Conservation (phyloP, 768 basidiomycete genomes). For the Hypholoma sublateritium region DNA sequence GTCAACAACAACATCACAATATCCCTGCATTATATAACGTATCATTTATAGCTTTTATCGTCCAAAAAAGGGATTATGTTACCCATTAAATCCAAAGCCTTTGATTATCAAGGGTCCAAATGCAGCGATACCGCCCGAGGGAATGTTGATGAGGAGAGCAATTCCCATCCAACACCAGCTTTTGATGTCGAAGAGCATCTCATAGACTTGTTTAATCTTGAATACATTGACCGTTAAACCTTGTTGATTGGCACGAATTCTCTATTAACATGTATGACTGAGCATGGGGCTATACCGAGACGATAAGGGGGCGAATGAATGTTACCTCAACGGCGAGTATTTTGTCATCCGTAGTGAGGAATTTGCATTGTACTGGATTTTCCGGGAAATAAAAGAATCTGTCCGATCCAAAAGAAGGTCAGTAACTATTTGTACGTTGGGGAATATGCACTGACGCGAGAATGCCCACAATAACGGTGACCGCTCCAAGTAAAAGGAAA, state of each 20-base stretch:
- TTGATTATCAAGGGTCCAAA: constrained; percentile 32
- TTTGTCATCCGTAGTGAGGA: constrained; percentile 29
- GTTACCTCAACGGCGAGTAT: constrained; percentile 30
- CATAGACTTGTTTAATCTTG: constrained; percentile 28
- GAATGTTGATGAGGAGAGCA: constrained; percentile 22
- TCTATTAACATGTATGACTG: constrained; percentile 10
- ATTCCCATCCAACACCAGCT: constrained; percentile 35
- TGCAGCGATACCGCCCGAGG: constrained; percentile 21
- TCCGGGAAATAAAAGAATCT: constrained; percentile 34
- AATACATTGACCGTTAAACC: constrained; percentile 31
- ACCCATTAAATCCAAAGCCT: constrained; percentile 34
- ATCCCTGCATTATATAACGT: constrained; percentile 17
- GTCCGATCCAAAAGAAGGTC: not conserved
- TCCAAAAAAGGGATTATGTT: not conserved
- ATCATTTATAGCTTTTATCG: not conserved
- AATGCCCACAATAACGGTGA: constrained; percentile 27
- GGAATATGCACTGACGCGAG: constrained; percentile 16
- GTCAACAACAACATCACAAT: constrained; percentile 30
- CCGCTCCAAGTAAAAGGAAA: constrained; percentile 26
- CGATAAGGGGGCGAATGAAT: not conserved
- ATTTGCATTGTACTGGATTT: constrained; percentile 30
- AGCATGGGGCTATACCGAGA: not conserved
- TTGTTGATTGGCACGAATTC: constrained; percentile 35
- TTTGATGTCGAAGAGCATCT: constrained; percentile 33
- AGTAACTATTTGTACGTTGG: not conserved